Percentiles rank a stretch among this genome's conserved stretches.
phyloP scores from a whole-genome alignment of 768 basidiomycete species.

The Tricholoma flavovirens region DNA sequence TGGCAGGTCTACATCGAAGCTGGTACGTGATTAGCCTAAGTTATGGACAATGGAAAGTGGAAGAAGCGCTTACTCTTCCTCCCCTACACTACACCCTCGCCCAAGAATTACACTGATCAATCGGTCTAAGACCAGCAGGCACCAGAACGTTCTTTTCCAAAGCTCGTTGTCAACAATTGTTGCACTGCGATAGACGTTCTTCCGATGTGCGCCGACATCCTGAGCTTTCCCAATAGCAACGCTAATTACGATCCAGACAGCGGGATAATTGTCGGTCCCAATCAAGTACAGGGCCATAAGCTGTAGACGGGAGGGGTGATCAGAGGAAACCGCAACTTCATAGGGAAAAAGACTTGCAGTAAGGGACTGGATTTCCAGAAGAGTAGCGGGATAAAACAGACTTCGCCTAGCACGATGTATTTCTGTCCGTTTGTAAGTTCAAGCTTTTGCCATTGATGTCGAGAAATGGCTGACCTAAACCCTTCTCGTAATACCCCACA shows the following conservation, averaged over 20 bases:
- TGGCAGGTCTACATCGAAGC: conserved; percentile 79
- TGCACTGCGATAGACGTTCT: conserved; percentile 43
- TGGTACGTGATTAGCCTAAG: conserved; percentile 22
- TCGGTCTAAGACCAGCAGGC: conserved; percentile 55
- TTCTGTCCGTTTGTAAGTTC: conserved; percentile 28
- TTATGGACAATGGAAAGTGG: neutral
- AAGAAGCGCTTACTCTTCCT: conserved; percentile 56
- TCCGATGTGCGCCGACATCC: conserved; percentile 74
- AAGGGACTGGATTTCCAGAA: conserved; percentile 61
- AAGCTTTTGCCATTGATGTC: neutral
- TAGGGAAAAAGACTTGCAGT: conserved; percentile 31
- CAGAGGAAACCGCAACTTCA: neutral
- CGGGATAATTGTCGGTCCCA: conserved; percentile 41
- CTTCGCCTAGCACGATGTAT: conserved; percentile 46
- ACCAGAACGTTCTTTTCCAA: conserved; percentile 80
- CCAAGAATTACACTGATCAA: conserved; percentile 49
- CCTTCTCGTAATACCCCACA: conserved; percentile 53
- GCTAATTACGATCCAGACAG: conserved; percentile 50
- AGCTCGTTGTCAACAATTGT: conserved; percentile 48
- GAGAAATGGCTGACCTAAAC: conserved; percentile 36
- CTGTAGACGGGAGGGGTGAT: conserved; percentile 22
- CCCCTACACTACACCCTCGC: conserved; percentile 47
- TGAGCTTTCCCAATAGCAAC: conserved; percentile 58
- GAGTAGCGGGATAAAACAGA: conserved; percentile 47
- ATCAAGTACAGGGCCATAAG: conserved; percentile 51